Evolutionary conservation across 2,329 filamentous ascomycete species (phyloP), one percentile per base, ranked within the genome.

Genomic region (Nothophaeocryptopus gaeumannii): DNA sequence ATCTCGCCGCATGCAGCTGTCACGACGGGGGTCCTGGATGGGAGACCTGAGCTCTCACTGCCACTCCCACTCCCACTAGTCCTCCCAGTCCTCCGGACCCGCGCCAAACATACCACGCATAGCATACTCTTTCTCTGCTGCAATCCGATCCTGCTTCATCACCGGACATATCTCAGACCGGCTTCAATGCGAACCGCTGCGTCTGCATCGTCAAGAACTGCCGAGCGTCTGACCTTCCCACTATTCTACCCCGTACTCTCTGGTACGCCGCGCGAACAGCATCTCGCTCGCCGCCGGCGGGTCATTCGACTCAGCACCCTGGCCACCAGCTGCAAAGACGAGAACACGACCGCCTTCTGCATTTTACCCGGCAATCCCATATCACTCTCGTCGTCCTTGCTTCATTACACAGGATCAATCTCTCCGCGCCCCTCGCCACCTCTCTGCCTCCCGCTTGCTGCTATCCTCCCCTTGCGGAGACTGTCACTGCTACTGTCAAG

Each of bases 1-100:
- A 15, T 48, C 20, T 31, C 45, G 38, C 7, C 32, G 14, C 16
- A 42, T 49, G 52, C 49, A 50, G 38, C 53, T 49, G 49, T 47
- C 49, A 45, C 16, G 30, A 34, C 40, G 14, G 16, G 26, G 39
- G 9, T 8, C 20, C 12, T 32, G 26, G 10, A 42, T 32, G 26
- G 20, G 20, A 26, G 20, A 26, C 20, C 20, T 26, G 20, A 26
- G 39, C 45, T 49, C 35, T 33, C 30, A 26, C n/a, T 12, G 29
- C 31, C 35, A 39, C 30, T 15, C n/a, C n/a, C n/a, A n/a, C n/a
- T n/a, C n/a, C n/a, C n/a, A n/a, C n/a, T n/a, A n/a, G n/a, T n/a
- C n/a, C n/a, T n/a, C n/a, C n/a, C n/a, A 13, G 20, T 15, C 4
- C 32, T 12, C 15, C 29, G 34, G 38, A 31, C 31, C 39, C 47